These are phyloP conservation scores for Gracilaria caudata DNA, from an alignment of 23 red algal genomes.

Conservation along the genomic window DNA sequence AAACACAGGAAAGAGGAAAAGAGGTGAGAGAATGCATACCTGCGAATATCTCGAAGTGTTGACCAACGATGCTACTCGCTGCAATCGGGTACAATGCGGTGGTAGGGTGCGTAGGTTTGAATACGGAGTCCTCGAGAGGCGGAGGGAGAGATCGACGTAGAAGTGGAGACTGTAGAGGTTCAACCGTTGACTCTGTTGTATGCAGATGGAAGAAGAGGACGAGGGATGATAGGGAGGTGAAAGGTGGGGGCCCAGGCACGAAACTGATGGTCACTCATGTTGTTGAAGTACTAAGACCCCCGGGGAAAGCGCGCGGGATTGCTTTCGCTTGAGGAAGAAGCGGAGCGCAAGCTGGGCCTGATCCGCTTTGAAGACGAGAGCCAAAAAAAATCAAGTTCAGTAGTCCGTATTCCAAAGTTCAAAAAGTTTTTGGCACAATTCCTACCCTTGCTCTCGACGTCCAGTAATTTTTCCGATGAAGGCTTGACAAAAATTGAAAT, in stretches of 20 bases:
- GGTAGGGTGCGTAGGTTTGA: too few species aligned
- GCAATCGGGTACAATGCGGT: background rate
- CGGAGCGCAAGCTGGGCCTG: background rate
- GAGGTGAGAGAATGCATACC: background rate
- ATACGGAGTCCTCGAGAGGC: too few species aligned
- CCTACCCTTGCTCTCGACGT: too few species aligned
- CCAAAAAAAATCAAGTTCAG: background rate
- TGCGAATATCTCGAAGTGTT: background rate
- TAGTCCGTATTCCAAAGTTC: background rate
- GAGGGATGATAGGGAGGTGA: background rate
- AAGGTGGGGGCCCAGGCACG: background rate
- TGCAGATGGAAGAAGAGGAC: background rate
- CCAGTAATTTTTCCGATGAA: too few species aligned
- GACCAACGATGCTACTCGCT: background rate
- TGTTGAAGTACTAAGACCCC: background rate
- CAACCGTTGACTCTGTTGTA: too few species aligned
- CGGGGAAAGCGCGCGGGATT: background rate
- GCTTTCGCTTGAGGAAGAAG: background rate
- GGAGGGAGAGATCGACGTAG: too few species aligned
- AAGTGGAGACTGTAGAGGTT: too few species aligned
- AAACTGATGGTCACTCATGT: background rate
- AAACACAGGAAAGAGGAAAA: background rate
- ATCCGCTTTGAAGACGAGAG: background rate
- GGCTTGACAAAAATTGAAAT: too few species aligned
- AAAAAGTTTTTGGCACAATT: too few species aligned